These are phyloP conservation scores for Gracilaria caudata DNA, from an alignment of 23 red algal genomes.

Conservation along the genomic window DNA sequence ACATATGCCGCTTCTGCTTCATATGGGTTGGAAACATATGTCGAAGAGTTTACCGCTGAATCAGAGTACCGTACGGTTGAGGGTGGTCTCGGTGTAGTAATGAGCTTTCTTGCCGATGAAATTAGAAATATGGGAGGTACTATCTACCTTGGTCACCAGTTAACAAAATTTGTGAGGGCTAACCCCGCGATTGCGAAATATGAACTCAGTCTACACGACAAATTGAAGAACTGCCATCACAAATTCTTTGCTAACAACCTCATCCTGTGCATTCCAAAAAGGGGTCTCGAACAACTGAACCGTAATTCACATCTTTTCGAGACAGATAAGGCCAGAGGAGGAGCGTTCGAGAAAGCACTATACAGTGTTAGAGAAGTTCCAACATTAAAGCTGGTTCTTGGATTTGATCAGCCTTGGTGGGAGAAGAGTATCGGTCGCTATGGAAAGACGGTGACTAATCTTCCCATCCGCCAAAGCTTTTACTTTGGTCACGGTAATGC, in stretches of 20 bases:
- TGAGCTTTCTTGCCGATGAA: conserved; percentile 2
- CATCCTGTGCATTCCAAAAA: conserved; percentile 17
- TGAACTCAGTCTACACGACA: conserved; percentile 7
- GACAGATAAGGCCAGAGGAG: not conserved
- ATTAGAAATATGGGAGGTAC: conserved; percentile 1
- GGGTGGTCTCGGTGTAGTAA: conserved; percentile 15
- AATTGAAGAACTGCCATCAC: not conserved
- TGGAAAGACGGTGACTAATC: conserved; percentile 21
- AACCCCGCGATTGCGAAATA: not conserved
- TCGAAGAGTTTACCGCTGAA: conserved; percentile 10
- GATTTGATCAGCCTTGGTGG: conserved; percentile 26
- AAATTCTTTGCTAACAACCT: not conserved
- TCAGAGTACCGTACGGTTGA: conserved; percentile 17
- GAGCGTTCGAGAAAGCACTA: not conserved
- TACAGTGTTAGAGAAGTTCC: not conserved
- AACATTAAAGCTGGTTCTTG: conserved; percentile 5
- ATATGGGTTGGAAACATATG: conserved; percentile 1
- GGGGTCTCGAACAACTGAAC: conserved; percentile 12
- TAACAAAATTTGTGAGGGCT: not conserved
- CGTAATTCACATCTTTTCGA: conserved; percentile 2
- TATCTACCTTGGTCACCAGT: not conserved
- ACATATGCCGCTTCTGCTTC: conserved; percentile 10
- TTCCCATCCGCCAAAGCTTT: conserved; percentile 34
- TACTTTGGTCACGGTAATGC: not conserved
- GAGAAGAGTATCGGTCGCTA: not conserved